Percentiles rank a stretch among this genome's conserved stretches.
phyloP scores from a whole-genome alignment of 2,329 filamentous ascomycete species.

The Fusarium chaquense region DNA sequence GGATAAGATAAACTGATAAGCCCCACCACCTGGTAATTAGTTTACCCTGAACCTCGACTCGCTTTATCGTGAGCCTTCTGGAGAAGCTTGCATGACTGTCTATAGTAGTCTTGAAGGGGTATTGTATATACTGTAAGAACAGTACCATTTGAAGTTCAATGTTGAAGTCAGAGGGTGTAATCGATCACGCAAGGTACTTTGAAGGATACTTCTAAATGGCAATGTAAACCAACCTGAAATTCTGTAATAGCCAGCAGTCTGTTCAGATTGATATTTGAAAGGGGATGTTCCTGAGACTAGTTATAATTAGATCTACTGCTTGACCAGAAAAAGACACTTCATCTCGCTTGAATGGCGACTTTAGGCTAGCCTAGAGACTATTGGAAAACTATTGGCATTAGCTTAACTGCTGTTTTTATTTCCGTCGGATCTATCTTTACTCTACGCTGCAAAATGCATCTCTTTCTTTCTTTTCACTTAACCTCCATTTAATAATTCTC shows the following conservation, averaged over 20 bases:
- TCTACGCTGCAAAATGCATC: not conserved
- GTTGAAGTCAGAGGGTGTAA: no score
- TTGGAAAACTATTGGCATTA: not conserved
- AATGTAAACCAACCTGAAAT: no score
- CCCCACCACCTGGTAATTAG: not conserved
- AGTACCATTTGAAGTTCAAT: rapidly evolving
- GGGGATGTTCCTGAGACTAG: no score
- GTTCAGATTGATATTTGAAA: no score
- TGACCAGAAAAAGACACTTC: not conserved
- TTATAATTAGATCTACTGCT: not conserved
- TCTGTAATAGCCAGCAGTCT: no score
- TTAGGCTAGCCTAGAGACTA: not conserved
- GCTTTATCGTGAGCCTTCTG: not conserved
- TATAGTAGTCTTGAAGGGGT: rapidly evolving
- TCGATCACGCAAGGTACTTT: no score
- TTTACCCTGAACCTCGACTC: not conserved
- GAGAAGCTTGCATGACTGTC: not conserved
- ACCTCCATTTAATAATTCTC: not conserved
- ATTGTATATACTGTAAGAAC: not conserved
- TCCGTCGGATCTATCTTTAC: not conserved
- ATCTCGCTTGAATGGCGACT: not conserved
- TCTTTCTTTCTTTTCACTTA: not conserved
- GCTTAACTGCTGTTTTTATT: not conserved
- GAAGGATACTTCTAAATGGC: no score
- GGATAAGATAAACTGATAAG: not conserved